Base-by-base conservation (phyloP, 345 rosid species). In the Hibiscus trionum region DNA sequence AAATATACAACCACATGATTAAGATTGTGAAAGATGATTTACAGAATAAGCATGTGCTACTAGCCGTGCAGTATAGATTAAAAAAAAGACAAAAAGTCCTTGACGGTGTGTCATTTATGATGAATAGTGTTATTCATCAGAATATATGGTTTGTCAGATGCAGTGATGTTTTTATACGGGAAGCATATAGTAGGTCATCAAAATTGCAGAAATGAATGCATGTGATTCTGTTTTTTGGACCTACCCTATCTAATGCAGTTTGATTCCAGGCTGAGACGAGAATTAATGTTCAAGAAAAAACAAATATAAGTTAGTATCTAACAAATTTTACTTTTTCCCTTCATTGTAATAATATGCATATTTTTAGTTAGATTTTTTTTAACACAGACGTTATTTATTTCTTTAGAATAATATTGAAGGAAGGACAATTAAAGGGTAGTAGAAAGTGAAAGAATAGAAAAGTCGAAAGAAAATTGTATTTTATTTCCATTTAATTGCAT, bases 1-100 rank as follows among this genome's bases (percentile, higher is more conserved):
- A 67, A 46, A 57, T 53, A 72, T 66, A 79, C 83, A 66, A 73
- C 73, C 76, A 77, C 83, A 81, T 62, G 81, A 79, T 77, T 79
- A 77, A 80, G 85, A 82, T 81, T 87, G 86, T 82, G 84, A 84
- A 56, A 87, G 88, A 82, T 83, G 84, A 82, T 86, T 66, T 84
- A 83, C 86, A 81, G 82, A 85, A 89, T 86, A 89, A 91, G 83
- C 62, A 46, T 46, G 70, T 33, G 75, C 74, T 78, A 57, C 39
- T 56, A 39, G 73, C 67, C 64, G 74, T 79, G 70, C 72, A 19
- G 60, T 65, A 69, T 73, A 67, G 76, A 33, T 39, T 66, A 77
- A 55, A 7, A 33, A 27, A 2, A 50, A 19, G 12, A 9, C 4
- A 57, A n/a, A n/a, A 16, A 16, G 19, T 37, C 21, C 62, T 70